Percentiles rank a stretch among this genome's conserved stretches.
phyloP scores from a whole-genome alignment of 2,329 filamentous ascomycete genomes.

The Diaporthe citrichinensis region DNA sequence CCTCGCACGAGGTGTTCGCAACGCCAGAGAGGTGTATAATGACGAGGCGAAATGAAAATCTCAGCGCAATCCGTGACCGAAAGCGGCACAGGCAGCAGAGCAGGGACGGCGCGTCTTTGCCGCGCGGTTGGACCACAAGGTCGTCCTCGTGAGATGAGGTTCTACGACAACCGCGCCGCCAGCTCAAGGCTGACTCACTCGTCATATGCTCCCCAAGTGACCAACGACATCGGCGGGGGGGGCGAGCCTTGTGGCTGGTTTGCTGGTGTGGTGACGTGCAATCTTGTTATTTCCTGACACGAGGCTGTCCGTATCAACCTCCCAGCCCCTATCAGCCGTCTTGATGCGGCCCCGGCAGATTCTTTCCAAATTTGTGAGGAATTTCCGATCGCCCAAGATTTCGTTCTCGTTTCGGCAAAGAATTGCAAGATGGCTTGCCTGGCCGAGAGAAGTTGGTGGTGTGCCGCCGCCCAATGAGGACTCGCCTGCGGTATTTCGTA shows the following conservation, averaged over 20 bases:
- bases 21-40: not conserved
- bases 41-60: constrained; percentile 15
- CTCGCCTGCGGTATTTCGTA: constrained; percentile 13
- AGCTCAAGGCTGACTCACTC: constrained; percentile 34
- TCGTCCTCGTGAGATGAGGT: constrained; percentile 24
- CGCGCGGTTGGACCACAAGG: constrained; percentile 29
- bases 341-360: constrained; percentile 1
- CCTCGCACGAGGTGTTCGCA: not conserved
- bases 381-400: constrained; percentile 21
- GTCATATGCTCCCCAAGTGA: not conserved
- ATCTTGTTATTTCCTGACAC: constrained; percentile 6
- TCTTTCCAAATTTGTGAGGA: constrained; percentile 19
- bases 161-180: constrained; percentile 22
- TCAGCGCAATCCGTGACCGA: constrained; percentile 16
- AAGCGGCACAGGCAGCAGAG: constrained; percentile 28
- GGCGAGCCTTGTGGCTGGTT: constrained; percentile 22
- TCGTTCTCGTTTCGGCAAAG: constrained; percentile 15
- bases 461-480: constrained; percentile 28
- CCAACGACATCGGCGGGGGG: not conserved
- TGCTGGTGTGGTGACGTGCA: not conserved
- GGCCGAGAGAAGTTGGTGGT: constrained; percentile 24
- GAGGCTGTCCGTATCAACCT: not conserved
- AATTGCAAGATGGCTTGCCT: constrained; percentile 19
- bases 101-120: not conserved
- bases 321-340: not conserved